Conservation (phyloP, 306 rosid species). For the Prunus fruticosa region DNA sequence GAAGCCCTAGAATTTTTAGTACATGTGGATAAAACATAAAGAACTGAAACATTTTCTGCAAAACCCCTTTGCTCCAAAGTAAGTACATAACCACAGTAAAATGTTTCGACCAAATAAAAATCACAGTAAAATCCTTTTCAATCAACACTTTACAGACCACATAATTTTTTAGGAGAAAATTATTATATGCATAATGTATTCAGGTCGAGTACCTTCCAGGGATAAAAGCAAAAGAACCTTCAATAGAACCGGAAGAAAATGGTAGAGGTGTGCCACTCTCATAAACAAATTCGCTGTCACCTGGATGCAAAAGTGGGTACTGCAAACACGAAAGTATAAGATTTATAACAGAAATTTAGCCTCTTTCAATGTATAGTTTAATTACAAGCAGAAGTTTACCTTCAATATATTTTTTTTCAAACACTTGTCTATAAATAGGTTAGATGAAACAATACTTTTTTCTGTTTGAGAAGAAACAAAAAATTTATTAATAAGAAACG, state of each 20-base stretch:
- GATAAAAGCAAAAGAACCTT: conserved; percentile 86
- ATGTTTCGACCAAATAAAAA: background rate
- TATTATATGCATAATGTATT: background rate
- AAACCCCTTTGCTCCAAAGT: background rate
- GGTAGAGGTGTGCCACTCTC: conserved; percentile 63
- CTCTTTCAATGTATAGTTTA: background rate
- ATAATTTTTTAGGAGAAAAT: background rate
- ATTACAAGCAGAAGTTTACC: background rate
- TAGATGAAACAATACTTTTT: background rate
- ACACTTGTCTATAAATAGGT: background rate
- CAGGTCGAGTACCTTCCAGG: conserved; percentile 77
- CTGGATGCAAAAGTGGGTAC: conserved; percentile 77
- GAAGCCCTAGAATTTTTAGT: background rate
- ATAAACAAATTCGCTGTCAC: conserved; percentile 64
- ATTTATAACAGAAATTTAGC: background rate
- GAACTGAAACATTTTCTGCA: background rate
- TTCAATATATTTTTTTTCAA: background rate
- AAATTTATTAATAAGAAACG: background rate
- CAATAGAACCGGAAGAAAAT: conserved; percentile 63
- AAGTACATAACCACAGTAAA: background rate
- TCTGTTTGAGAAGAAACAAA: background rate
- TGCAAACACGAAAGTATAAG: conserved; percentile 36
- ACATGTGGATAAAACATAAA: background rate
- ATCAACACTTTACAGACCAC: background rate
- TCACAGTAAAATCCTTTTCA: background rate